These are phyloP conservation scores for Hansfordia pulvinata DNA, from an alignment of 2,329 filamentous ascomycete genomes.

Conservation along the genomic window DNA sequence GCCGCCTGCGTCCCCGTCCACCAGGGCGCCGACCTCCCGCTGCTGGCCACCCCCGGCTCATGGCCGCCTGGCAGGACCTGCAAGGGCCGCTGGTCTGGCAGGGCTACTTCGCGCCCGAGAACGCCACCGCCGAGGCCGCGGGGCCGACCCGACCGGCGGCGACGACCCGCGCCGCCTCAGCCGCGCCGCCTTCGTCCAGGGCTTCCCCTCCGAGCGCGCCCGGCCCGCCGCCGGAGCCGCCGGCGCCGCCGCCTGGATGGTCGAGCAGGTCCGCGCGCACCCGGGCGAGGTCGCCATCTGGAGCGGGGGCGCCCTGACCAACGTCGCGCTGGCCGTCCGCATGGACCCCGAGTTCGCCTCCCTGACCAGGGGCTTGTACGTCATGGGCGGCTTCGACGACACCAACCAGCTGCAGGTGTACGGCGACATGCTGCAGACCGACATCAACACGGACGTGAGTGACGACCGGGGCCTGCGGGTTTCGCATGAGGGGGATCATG, in stretches of 20 bases:
- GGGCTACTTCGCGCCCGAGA: conserved; percentile 28
- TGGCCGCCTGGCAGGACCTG: conserved; percentile 27
- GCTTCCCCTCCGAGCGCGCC: conserved; percentile 23
- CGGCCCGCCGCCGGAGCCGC: conserved; percentile 22
- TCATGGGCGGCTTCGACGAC: conserved; percentile 37
- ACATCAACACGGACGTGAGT: conserved; percentile 13
- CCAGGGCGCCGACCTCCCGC: conserved; percentile 28
- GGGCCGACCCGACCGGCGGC: conserved; percentile 29
- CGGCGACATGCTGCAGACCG: conserved; percentile 8
- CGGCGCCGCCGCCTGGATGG: conserved; percentile 29
- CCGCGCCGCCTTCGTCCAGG: conserved; percentile 26
- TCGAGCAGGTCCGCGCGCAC: conserved; percentile 31
- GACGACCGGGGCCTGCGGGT: not conserved
- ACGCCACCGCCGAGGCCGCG: conserved; percentile 25
- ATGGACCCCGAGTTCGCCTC: conserved; percentile 30
- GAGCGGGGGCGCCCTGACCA: conserved; percentile 30
- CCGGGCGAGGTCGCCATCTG: conserved; percentile 35
- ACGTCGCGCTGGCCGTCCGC: conserved; percentile 30
- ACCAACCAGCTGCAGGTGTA: conserved; percentile 19
- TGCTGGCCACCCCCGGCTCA: conserved; percentile 29
- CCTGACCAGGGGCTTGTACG: conserved; percentile 28
- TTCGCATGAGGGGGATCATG: not conserved
- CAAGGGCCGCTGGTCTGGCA: conserved; percentile 28
- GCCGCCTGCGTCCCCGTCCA: conserved; percentile 31
- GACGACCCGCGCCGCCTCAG: conserved; percentile 26